Percentiles rank a stretch among this genome's conserved stretches.
Evolutionary conservation across 2,329 filamentous ascomycete species (phyloP).

Genomic region (Pseudogymnoascus sp.): DNA sequence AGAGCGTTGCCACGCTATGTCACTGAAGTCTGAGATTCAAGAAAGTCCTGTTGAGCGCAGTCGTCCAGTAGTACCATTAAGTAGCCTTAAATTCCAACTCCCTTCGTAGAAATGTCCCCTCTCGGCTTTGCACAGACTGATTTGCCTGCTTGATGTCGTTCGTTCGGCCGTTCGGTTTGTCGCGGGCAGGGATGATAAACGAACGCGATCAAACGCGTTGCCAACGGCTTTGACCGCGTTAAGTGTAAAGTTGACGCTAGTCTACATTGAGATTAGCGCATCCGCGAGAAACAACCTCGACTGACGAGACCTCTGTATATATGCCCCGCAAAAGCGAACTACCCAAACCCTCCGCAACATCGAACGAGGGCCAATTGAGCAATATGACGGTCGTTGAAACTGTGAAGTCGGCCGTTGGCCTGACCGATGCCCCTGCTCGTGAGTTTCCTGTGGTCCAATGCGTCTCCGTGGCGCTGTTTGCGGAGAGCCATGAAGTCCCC

Average conservation of each 20-base stretch:
- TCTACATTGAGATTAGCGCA: neutral
- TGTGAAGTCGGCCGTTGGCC: conserved; percentile 39
- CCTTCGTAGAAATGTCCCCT: neutral
- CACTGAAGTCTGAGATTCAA: neutral
- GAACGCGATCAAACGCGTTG: conserved; percentile 7
- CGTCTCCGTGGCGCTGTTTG: conserved; percentile 13
- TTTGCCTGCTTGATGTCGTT: neutral
- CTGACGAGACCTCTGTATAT: neutral
- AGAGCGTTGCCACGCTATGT: neutral
- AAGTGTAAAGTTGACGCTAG: neutral
- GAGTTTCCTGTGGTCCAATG: conserved; percentile 10
- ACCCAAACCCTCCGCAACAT: conserved; percentile 2
- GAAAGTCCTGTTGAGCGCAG: neutral
- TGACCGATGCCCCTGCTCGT: conserved; percentile 28
- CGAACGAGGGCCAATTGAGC: conserved; percentile 8
- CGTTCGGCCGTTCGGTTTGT: neutral
- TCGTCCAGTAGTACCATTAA: neutral
- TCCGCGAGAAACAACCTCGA: conserved; percentile 3
- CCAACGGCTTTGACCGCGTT: conserved; percentile 2
- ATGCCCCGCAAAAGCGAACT: conserved; percentile 5
- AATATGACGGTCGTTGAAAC: conserved; percentile 39
- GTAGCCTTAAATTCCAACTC: neutral
- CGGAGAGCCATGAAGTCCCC: conserved; percentile 26
- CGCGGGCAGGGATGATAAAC: neutral
- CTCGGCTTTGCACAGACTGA: neutral